Conservation (phyloP, 176 grass and related monocot species). For the Oryza brachyantha region DNA sequence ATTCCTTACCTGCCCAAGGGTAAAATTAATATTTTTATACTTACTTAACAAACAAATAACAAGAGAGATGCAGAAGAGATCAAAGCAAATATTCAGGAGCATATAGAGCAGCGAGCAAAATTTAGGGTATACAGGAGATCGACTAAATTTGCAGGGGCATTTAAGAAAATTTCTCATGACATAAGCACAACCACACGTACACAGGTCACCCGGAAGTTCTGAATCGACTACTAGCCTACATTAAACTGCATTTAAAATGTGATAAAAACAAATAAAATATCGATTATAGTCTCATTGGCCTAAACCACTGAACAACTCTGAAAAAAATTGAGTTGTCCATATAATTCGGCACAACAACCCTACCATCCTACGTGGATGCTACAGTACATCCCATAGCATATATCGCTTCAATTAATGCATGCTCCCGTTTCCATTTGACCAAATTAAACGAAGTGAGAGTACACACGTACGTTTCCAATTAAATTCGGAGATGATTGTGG, state of each 20-base stretch:
- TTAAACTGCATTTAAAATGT: not conserved
- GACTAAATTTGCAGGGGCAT: too few relatives aligned
- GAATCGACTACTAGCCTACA: too few relatives aligned
- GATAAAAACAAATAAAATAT: not conserved
- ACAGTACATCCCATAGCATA: not conserved
- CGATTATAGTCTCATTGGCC: not conserved
- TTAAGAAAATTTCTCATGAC: too few relatives aligned
- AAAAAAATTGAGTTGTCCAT: not conserved
- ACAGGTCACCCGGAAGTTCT: too few relatives aligned
- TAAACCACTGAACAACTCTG: not conserved
- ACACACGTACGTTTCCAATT: not conserved
- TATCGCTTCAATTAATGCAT: not conserved
- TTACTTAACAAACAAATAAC: too few relatives aligned
- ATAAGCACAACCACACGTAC: too few relatives aligned
- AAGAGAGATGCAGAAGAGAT: too few relatives aligned
- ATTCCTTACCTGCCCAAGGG: too few relatives aligned
- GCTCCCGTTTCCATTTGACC: not conserved
- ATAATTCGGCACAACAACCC: not conserved
- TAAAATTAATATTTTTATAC: too few relatives aligned
- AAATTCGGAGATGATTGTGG: not conserved
- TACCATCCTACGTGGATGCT: not conserved
- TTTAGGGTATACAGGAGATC: too few relatives aligned
- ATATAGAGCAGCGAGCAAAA: too few relatives aligned
- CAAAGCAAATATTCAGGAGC: too few relatives aligned
- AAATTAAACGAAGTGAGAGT: not conserved